Conservation (phyloP, 2,329 filamentous ascomycete species). For the Elsinoe ampelina region DNA sequence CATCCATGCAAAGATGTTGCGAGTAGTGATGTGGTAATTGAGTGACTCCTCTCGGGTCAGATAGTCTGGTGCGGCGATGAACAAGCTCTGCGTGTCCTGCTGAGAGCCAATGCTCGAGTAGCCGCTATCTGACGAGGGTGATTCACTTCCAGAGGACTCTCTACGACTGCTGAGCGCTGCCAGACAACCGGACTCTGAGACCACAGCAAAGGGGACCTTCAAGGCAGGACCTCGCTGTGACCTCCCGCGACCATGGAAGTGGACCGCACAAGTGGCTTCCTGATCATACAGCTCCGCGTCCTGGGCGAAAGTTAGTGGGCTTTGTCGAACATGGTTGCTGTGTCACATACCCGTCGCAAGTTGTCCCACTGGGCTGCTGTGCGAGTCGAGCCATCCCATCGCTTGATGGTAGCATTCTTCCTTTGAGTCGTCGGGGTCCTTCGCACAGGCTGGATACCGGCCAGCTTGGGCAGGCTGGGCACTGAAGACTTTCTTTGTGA, state of each 20-base stretch:
- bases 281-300: constrained; percentile 63
- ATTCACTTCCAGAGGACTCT: constrained; percentile 14
- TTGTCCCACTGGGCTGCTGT: constrained; percentile 17
- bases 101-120: constrained; percentile 18
- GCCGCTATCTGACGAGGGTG: constrained; percentile 25
- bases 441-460: not conserved
- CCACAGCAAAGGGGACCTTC: constrained; percentile 49
- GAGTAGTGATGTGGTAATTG: constrained; percentile 56
- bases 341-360: constrained; percentile 17
- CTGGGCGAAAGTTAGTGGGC: constrained; percentile 33
- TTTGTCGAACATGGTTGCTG: not conserved
- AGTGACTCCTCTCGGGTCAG: constrained; percentile 47
- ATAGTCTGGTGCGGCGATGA: constrained; percentile 55
- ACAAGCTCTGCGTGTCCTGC: constrained; percentile 45
- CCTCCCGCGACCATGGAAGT: constrained; percentile 57
- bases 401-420: constrained; percentile 1
- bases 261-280: constrained; percentile 59
- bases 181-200: constrained; percentile 49
- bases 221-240: constrained; percentile 60
- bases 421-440: not conserved
- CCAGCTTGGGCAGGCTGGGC: not conserved
- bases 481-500: constrained; percentile 6
- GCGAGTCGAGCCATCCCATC: constrained; percentile 15
- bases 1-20: constrained; percentile 69
- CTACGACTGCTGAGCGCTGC: constrained; percentile 8